phyloP scores from a whole-genome alignment of 257 asterid genomes.

The Gardenia jasminoides region DNA sequence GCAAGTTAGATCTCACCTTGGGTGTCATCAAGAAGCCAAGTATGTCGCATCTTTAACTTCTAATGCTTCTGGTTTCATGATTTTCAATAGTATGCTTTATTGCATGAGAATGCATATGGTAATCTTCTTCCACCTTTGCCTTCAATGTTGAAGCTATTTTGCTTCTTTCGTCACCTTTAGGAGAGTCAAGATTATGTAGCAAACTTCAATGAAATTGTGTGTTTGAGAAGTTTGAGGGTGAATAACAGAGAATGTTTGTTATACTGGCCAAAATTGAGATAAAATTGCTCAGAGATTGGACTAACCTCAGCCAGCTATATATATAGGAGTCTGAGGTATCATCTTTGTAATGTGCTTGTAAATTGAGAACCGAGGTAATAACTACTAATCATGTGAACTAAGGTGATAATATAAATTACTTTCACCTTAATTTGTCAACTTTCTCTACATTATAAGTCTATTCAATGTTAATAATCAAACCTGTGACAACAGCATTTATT shows the following conservation, averaged over 20 bases:
- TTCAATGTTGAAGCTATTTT: background rate
- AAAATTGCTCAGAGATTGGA: background rate
- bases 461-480: too few species aligned
- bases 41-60: too few species aligned
- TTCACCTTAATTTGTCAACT: background rate
- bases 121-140: background rate
- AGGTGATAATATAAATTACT: background rate
- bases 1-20: background rate
- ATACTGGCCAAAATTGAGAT: background rate
- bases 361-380: background rate
- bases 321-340: background rate
- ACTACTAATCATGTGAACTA: background rate
- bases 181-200: background rate
- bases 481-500: background rate
- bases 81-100: too few species aligned
- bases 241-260: background rate
- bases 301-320: background rate
- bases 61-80: too few species aligned
- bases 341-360: too few species aligned
- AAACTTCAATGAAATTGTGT: background rate
- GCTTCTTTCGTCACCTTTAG: background rate
- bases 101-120: background rate
- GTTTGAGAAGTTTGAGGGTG: background rate
- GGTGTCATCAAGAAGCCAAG: too few species aligned
- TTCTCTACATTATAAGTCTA: background rate